A percentile compares a stretch with the other conserved stretches of the same genome.
Conservation (phyloP, 2,329 filamentous ascomycete species). For the Xenosphaeropsis pyriputrescens region DNA sequence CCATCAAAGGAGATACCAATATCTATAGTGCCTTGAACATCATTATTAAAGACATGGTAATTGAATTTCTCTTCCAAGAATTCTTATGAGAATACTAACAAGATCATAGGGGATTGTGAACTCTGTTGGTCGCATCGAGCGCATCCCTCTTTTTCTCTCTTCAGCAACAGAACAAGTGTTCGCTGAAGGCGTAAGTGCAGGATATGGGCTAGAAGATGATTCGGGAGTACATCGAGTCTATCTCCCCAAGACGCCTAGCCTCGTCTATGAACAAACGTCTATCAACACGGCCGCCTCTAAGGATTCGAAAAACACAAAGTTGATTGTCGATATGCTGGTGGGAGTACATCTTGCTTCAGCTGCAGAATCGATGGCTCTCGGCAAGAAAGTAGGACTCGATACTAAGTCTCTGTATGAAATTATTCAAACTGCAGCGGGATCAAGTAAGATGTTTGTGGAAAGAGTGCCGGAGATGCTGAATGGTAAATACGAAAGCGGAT, state of each 20-base stretch:
- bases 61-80: background rate
- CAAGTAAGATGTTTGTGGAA: conserved; percentile 22
- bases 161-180: conserved; percentile 16
- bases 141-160: conserved; percentile 17
- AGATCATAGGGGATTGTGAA: conserved; percentile 8
- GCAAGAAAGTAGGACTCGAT: conserved; percentile 32
- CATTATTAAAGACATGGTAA: conserved; percentile 21
- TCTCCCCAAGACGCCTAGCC: background rate
- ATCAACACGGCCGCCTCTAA: too few species aligned
- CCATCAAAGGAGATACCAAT: conserved; percentile 32
- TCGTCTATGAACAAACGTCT: background rate
- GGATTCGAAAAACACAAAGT: conserved; percentile 19
- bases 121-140: conserved; percentile 10
- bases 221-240: background rate
- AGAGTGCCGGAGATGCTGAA: conserved; percentile 20
- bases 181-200: conserved; percentile 2
- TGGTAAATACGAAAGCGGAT: conserved; percentile 1
- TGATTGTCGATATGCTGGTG: conserved; percentile 42
- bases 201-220: background rate
- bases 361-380: conserved; percentile 38
- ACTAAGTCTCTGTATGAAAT: conserved; percentile 28
- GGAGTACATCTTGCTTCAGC: conserved; percentile 38
- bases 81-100: too few species aligned
- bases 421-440: conserved; percentile 20
- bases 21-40: conserved; percentile 20